A percentile compares a stretch with the other conserved stretches of the same genome.
Evolutionary conservation across 371 early-diverging fungal genomes (phyloP).

Genomic region (Cokeromyces recurvatus): DNA sequence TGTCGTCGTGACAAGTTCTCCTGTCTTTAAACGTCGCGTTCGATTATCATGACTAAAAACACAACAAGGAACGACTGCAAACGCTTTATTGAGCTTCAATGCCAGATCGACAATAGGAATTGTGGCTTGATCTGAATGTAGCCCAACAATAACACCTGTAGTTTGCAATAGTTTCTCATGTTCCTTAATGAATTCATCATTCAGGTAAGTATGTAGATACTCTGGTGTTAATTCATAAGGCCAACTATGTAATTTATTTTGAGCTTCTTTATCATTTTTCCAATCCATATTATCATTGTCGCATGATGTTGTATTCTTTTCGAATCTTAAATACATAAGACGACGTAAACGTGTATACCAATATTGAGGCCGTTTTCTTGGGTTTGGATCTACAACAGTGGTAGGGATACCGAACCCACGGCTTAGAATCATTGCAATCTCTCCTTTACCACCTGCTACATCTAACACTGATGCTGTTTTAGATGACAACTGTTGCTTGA

Average conservation of each 20-base stretch:
- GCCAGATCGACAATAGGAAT: slow-evolving; percentile 55
- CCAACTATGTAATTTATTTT: slow-evolving; percentile 18
- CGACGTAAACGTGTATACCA: slow-evolving; percentile 42
- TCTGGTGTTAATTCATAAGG: slow-evolving; percentile 29
- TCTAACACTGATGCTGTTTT: slow-evolving; percentile 38
- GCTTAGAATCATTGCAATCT: slow-evolving; percentile 49
- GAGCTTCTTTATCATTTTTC: slow-evolving; percentile 16
- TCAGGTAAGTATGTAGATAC: slow-evolving; percentile 34
- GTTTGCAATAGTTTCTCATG: slow-evolving; percentile 23
- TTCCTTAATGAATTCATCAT: slow-evolving; percentile 35
- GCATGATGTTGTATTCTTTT: slow-evolving; percentile 19
- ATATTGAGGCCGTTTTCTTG: slow-evolving; percentile 42
- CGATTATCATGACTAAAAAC: slow-evolving; percentile 53
- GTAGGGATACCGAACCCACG: slow-evolving; percentile 43
- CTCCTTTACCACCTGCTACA: slow-evolving; percentile 60
- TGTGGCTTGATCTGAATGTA: slow-evolving; percentile 61
- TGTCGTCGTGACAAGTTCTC: slow-evolving; percentile 43
- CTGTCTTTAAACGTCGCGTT: slow-evolving; percentile 31
- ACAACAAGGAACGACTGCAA: slow-evolving; percentile 61
- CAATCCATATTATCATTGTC: slow-evolving; percentile 16
- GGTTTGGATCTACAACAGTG: slow-evolving; percentile 49
- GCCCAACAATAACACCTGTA: slow-evolving; percentile 41
- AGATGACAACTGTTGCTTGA: slow-evolving; percentile 12
- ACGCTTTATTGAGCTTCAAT: slow-evolving; percentile 39
- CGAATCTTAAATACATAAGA: slow-evolving; percentile 33